Base-by-base conservation (phyloP, 345 rosid species). In the Citropsis articulata region DNA sequence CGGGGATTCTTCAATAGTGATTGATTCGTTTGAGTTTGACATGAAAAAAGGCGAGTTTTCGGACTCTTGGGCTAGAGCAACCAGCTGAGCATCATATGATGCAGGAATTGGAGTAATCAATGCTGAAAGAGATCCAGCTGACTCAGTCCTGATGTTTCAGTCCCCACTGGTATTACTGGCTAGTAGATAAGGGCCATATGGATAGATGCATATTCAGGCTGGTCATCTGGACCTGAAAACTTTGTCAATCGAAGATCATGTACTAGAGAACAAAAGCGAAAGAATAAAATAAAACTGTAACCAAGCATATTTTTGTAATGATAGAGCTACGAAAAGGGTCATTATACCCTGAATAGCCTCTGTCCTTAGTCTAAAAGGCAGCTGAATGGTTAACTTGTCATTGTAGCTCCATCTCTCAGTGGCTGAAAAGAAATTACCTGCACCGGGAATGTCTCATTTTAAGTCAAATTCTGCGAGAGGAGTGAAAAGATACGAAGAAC, bases 131-230 rank as follows among this genome's bases (percentile, higher is more conserved):
- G 85, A 84, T 38, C 30, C 53, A 27, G 77, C 75, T 48, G 89
- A 81, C 16, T 79, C 84, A 55, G 92, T 75, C 78, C 82, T 88
- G 75, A 90, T 64, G 82, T 90, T 87, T 95, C 95, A 92, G 35
- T 93, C 93, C 40, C 87, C 91, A 38, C 73, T 83, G 6, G 89
- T 91, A 76, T 80, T 85, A 36, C 97, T 95, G 3, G 90, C 91
- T 74, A 95, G 92, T 66, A 93, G 87, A 82, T 89, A 90, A 12
- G 95, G 97, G 4, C 99, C 98, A 78, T 88, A 42, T 86, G 90
- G 65, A 95, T n/a, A 14, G 98, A 92, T 73, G 91, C 81, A 71
- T 89, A 89, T 70, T 92, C 92, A 0, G 91, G 76, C 60, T 98
- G 83, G 71, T 95, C 98, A 85, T 95, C 97, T 93, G 88, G 67